These are phyloP conservation scores for Debaryomyces hansenii DNA, from an alignment of 805 yeast genomes.

Conservation along the genomic window DNA sequence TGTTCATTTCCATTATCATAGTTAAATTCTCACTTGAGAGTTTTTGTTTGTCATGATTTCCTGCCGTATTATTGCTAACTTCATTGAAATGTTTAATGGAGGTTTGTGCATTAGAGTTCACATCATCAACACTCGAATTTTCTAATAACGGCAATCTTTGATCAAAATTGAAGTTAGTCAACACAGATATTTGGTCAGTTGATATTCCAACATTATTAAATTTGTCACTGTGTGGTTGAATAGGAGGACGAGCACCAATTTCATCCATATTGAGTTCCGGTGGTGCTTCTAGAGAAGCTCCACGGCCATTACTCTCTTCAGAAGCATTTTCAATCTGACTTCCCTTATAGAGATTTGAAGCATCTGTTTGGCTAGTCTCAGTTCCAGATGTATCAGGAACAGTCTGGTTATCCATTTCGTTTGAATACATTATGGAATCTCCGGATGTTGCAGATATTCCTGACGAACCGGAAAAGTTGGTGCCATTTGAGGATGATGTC, in stretches of 20 bases:
- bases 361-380: neutral
- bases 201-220: neutral
- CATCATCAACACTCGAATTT: slow-evolving; percentile 19
- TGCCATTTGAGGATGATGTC: slow-evolving; percentile 9
- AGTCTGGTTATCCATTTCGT: neutral
- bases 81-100: neutral
- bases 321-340: too few species aligned
- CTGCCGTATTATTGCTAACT: neutral
- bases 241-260: too few species aligned
- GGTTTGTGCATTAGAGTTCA: neutral
- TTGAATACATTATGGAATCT: neutral
- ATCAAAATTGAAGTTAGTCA: slow-evolving; percentile 15
- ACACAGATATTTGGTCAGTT: slow-evolving; percentile 11
- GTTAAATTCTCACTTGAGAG: slow-evolving; percentile 26
- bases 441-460: neutral
- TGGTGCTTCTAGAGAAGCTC: too few species aligned
- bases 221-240: neutral
- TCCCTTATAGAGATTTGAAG: too few species aligned
- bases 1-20: slow-evolving; percentile 16
- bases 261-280: too few species aligned
- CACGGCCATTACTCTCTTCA: too few species aligned
- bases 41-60: slow-evolving; percentile 1
- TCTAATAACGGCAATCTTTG: slow-evolving; percentile 27
- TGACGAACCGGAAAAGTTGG: slow-evolving; percentile 2
- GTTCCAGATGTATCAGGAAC: neutral